phyloP scores from a whole-genome alignment of 805 yeast genomes.

The Teunomyces tritomae region DNA sequence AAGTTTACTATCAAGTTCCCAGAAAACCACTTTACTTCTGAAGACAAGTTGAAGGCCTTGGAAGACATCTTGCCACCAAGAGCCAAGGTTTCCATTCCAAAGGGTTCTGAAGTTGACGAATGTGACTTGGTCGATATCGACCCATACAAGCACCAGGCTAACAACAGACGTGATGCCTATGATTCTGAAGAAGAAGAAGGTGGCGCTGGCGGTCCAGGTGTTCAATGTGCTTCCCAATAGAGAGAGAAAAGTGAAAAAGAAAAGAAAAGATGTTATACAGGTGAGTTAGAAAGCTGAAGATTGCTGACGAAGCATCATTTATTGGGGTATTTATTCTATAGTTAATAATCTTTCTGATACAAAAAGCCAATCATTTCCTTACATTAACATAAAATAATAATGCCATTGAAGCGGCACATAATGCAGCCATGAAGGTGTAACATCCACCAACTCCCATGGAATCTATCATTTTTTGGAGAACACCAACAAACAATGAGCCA shows the following conservation, averaged over 20 bases:
- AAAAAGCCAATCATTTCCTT: not conserved
- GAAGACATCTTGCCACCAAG: slow-evolving; percentile 81
- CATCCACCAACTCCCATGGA: slow-evolving; percentile 71
- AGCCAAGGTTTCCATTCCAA: slow-evolving; percentile 58
- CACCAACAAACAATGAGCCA: slow-evolving; percentile 70
- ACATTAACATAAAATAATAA: not conserved
- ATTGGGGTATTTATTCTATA: slow-evolving; percentile 7
- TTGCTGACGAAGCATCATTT: not conserved
- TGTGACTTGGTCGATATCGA: slow-evolving; percentile 69
- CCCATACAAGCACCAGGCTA: slow-evolving; percentile 54
- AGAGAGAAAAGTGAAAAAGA: slow-evolving; percentile 29
- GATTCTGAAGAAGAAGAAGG: slow-evolving; percentile 47
- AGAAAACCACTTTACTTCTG: slow-evolving; percentile 62
- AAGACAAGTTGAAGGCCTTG: slow-evolving; percentile 68
- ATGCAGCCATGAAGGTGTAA: slow-evolving; percentile 65
- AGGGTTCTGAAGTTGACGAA: slow-evolving; percentile 76
- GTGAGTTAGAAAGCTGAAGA: not conserved
- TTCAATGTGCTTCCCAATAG: slow-evolving; percentile 93
- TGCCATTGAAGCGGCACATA: slow-evolving; percentile 22
- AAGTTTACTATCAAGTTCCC: slow-evolving; percentile 93
- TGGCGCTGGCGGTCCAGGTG: slow-evolving; percentile 64
- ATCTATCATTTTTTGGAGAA: slow-evolving; percentile 56
- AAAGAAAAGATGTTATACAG: not conserved
- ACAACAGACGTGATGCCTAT: slow-evolving; percentile 42
- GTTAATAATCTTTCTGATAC: slow-evolving; percentile 1